phyloP scores from a whole-genome alignment of 2,329 filamentous ascomycete genomes.

The Aureobasidium sp. region DNA sequence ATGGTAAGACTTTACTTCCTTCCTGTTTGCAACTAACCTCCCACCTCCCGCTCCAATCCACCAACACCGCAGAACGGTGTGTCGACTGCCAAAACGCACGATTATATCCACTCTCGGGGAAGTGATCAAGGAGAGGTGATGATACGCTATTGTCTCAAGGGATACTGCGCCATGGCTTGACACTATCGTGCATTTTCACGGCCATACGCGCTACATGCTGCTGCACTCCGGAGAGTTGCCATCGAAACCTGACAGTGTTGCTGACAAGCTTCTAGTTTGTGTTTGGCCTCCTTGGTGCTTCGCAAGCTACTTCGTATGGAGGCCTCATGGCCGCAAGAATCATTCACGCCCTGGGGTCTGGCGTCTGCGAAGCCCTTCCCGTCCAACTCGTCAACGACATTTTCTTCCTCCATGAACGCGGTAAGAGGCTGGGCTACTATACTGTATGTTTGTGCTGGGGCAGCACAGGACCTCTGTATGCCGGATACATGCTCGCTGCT shows the following conservation, averaged over 20 bases:
- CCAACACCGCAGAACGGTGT: no score
- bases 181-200: no score
- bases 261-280: constrained; percentile 26
- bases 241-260: not conserved
- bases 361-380: constrained; percentile 41
- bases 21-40: no score
- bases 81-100: no score
- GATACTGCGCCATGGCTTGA: no score
- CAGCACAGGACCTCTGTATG: constrained; percentile 50
- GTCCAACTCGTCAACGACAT: constrained; percentile 45
- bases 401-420: constrained; percentile 42
- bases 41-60: no score
- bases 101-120: no score
- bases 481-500: constrained; percentile 54
- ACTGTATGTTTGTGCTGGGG: constrained; percentile 53
- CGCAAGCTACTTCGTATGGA: constrained; percentile 34
- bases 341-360: constrained; percentile 38
- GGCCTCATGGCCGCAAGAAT: constrained; percentile 38
- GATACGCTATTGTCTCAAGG: no score
- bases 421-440: constrained; percentile 51
- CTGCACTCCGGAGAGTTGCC: no score
- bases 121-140: no score
- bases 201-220: no score
- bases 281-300: constrained; percentile 37
- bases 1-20: constrained; percentile 15